Percentiles rank a stretch among this genome's conserved stretches.
phyloP scores from a whole-genome alignment of 1,284 basidiomycete genomes.

The Coniferiporia weirii region DNA sequence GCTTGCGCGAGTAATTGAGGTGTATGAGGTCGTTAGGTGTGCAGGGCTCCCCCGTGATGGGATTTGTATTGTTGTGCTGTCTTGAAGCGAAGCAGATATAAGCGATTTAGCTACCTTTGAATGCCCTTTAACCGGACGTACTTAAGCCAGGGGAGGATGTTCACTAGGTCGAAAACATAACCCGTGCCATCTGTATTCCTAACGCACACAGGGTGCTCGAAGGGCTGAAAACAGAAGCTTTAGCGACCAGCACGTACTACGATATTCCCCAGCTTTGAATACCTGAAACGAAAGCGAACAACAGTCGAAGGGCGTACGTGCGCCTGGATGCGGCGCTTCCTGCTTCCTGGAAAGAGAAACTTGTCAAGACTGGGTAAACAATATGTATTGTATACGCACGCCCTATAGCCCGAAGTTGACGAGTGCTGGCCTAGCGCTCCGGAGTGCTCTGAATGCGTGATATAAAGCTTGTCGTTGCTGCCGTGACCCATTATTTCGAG shows the following conservation, averaged over 20 bases:
- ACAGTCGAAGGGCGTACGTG: conserved; percentile 81
- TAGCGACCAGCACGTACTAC: background rate
- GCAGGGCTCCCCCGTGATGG: conserved; percentile 82
- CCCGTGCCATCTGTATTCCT: conserved; percentile 76
- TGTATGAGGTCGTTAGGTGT: conserved; percentile 78
- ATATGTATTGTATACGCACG: conserved; percentile 39
- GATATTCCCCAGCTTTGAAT: background rate
- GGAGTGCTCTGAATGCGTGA: conserved; percentile 80
- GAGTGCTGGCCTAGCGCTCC: conserved; percentile 74
- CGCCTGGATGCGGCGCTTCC: conserved; percentile 54
- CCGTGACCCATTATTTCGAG: conserved; percentile 66
- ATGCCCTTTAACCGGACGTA: conserved; percentile 33
- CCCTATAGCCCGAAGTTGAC: conserved; percentile 66
- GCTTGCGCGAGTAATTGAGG: conserved; percentile 80
- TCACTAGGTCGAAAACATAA: conserved; percentile 79
- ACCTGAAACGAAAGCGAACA: conserved; percentile 67
- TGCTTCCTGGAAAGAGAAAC: conserved; percentile 45
- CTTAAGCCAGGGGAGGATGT: conserved; percentile 93
- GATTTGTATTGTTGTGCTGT: conserved; percentile 75
- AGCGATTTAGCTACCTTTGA: background rate
- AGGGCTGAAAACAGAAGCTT: conserved; percentile 63
- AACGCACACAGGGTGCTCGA: conserved; percentile 85
- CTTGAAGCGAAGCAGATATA: conserved; percentile 31
- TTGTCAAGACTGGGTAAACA: background rate
- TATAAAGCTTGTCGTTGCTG: conserved; percentile 80